Evolutionary conservation across 192 early-diverging fungal species (phyloP).

Genomic region (Phycomyces blakesleeanus): DNA sequence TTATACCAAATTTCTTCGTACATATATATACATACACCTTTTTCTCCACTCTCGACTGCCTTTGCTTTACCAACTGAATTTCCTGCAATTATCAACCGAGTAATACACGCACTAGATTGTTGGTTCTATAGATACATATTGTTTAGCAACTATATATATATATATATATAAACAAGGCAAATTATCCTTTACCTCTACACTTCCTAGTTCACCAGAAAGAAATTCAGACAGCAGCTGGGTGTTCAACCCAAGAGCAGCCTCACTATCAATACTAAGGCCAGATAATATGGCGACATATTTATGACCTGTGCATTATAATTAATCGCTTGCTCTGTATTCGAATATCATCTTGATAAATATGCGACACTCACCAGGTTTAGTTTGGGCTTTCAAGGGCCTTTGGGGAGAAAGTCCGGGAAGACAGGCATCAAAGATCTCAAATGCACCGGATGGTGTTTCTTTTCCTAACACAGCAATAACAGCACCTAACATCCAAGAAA

Average conservation of each 20-base stretch:
- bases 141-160: not conserved
- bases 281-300: slow-evolving; percentile 78
- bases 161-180: not conserved
- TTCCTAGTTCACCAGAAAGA: slow-evolving; percentile 73
- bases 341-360: not conserved
- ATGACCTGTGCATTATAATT: slow-evolving; percentile 25
- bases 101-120: slow-evolving; percentile 50
- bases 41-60: not conserved
- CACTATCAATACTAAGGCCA: slow-evolving; percentile 66
- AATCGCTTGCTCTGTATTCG: not conserved
- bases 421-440: slow-evolving; percentile 83
- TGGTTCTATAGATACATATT: slow-evolving; percentile 45
- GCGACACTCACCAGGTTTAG: slow-evolving; percentile 31
- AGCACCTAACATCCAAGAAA: slow-evolving; percentile 45
- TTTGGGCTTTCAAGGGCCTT: slow-evolving; percentile 15
- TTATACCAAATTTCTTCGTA: not conserved
- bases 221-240: slow-evolving; percentile 76
- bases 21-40: slow-evolving; percentile 38
- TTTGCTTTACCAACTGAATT: slow-evolving; percentile 55
- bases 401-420: slow-evolving; percentile 66
- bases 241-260: slow-evolving; percentile 48
- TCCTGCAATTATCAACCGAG: slow-evolving; percentile 74
- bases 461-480: slow-evolving; percentile 76
- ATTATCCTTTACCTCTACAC: slow-evolving; percentile 30
- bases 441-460: slow-evolving; percentile 73